Percentiles rank a stretch among this genome's conserved stretches.
phyloP scores from a whole-genome alignment of 257 asterid species.

The Thymus quinquecostatus region DNA sequence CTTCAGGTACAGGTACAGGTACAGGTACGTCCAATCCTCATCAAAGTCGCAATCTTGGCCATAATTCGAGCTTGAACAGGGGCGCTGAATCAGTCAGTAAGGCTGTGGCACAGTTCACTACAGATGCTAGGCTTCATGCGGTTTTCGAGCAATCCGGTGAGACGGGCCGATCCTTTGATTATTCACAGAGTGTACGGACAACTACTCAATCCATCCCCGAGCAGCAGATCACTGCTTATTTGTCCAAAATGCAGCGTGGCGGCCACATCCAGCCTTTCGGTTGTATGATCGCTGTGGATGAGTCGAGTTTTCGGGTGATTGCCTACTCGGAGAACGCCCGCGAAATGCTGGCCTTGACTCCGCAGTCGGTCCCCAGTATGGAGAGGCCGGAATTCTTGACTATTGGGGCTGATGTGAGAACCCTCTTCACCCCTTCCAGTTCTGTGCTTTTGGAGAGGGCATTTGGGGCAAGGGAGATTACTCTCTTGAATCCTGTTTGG shows the following conservation, averaged over 20 bases:
- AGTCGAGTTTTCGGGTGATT: slow-evolving; percentile 41
- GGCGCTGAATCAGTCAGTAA: slow-evolving; percentile 44
- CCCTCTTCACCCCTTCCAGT: slow-evolving; percentile 57
- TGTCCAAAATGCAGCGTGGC: slow-evolving; percentile 60
- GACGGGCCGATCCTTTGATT: slow-evolving; percentile 51
- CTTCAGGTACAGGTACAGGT: slow-evolving; percentile 36
- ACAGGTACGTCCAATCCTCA: slow-evolving; percentile 43
- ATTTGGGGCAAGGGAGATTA: slow-evolving; percentile 51
- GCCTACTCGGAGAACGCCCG: slow-evolving; percentile 55
- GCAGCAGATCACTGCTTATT: slow-evolving; percentile 56
- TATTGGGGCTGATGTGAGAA: slow-evolving; percentile 54
- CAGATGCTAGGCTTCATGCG: slow-evolving; percentile 55
- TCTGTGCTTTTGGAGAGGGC: slow-evolving; percentile 51
- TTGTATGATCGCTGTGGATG: slow-evolving; percentile 52
- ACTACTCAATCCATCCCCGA: slow-evolving; percentile 47
- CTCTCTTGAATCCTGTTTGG: slow-evolving; percentile 59
- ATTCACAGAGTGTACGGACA: slow-evolving; percentile 46
- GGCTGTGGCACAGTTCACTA: slow-evolving; percentile 58
- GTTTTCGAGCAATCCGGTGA: slow-evolving; percentile 59
- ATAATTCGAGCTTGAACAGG: slow-evolving; percentile 24
- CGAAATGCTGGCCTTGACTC: slow-evolving; percentile 55
- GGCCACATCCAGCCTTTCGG: slow-evolving; percentile 61
- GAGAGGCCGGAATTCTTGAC: slow-evolving; percentile 36
- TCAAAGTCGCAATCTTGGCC: slow-evolving; percentile 27
- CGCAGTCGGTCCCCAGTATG: slow-evolving; percentile 51